phyloP scores from a whole-genome alignment of 2,329 filamentous ascomycete genomes.

The Pyricularia pennisetigena region DNA sequence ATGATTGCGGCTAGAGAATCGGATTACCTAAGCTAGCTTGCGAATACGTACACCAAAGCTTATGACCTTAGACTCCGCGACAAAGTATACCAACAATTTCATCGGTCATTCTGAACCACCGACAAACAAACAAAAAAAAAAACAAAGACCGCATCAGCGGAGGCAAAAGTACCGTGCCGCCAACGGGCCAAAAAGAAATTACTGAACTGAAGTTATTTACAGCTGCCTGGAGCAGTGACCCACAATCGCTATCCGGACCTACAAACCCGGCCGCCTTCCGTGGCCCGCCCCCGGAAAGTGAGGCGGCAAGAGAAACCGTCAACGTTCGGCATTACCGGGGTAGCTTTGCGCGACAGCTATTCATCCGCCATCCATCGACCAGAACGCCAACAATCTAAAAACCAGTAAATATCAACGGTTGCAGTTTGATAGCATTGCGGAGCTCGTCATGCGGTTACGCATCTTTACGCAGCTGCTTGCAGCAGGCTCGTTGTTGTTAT shows the following conservation, averaged over 20 bases:
- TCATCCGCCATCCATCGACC: not conserved
- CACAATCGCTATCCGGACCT: not conserved
- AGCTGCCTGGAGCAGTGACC: not conserved
- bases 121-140: no score
- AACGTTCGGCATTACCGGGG: not conserved
- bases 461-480: constrained; percentile 35
- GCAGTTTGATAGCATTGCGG: not conserved
- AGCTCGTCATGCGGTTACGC: not conserved
- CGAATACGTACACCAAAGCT: not conserved
- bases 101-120: not conserved
- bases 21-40: not conserved
- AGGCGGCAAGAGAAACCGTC: not conserved
- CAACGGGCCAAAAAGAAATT: not conserved
- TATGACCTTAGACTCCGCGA: not conserved
- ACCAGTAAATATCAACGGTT: not conserved
- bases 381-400: not conserved
- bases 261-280: not conserved
- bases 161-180: not conserved
- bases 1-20: not conserved
- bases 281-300: not conserved
- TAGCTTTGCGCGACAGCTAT: not conserved
- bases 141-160: no score
- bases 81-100: not conserved
- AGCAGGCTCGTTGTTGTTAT: constrained; percentile 40
- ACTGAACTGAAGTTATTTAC: not conserved